Conservation (phyloP, 305 asterid species). For the Fraxinus floribunda region DNA sequence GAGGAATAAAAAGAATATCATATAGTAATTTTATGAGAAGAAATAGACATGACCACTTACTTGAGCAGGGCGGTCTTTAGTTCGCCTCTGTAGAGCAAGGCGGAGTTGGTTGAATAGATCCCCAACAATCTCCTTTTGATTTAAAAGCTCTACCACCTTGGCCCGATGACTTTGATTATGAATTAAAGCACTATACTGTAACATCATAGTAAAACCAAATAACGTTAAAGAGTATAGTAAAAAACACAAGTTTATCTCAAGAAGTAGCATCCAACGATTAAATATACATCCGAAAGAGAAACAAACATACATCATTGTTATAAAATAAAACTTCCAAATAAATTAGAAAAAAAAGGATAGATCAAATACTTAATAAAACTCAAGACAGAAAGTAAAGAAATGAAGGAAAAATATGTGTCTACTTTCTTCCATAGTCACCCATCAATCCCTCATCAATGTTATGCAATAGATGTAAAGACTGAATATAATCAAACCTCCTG, state of each 20-base stretch:
- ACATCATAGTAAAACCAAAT: slow-evolving; percentile 24
- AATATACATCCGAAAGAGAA: background rate
- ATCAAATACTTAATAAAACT: background rate
- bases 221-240: background rate
- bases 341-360: background rate
- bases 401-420: background rate
- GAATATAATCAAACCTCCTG: slow-evolving; percentile 56
- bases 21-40: background rate
- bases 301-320: background rate
- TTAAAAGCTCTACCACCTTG: slow-evolving; percentile 66
- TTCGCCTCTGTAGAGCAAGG: slow-evolving; percentile 79
- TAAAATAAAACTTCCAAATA: background rate
- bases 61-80: slow-evolving; percentile 84
- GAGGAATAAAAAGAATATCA: slow-evolving; percentile 3
- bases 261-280: background rate
- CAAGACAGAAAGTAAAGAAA: background rate
- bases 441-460: slow-evolving; percentile 1
- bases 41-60: slow-evolving; percentile 34
- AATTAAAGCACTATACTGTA: slow-evolving; percentile 81
- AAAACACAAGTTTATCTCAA: background rate
- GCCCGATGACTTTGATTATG: slow-evolving; percentile 64
- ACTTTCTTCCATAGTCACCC: background rate
- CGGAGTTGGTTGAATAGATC: slow-evolving; percentile 96
- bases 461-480: slow-evolving; percentile 15
- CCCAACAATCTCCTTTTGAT: slow-evolving; percentile 86